Percentiles rank a stretch among this genome's conserved stretches.
phyloP scores from a whole-genome alignment of 768 basidiomycete genomes.

The Plicaturopsis crispa region DNA sequence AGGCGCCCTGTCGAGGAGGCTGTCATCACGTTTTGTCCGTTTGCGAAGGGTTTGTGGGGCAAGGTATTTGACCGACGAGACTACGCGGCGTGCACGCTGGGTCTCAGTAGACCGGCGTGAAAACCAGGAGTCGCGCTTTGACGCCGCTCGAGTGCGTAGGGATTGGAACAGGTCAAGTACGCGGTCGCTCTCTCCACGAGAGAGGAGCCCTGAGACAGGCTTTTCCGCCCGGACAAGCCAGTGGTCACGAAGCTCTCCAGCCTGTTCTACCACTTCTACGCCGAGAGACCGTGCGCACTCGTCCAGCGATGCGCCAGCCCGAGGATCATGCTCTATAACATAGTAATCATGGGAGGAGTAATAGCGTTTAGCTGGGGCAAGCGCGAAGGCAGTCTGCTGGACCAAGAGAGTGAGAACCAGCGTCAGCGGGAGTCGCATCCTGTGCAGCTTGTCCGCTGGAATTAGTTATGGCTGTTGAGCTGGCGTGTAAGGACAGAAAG shows the following conservation, averaged over 20 bases:
- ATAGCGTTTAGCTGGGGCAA: slow-evolving; percentile 38
- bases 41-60: slow-evolving; percentile 58
- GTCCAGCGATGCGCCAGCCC: slow-evolving; percentile 41
- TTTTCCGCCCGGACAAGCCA: slow-evolving; percentile 74
- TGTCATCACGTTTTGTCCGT: slow-evolving; percentile 48
- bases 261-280: slow-evolving; percentile 82
- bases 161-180: slow-evolving; percentile 43
- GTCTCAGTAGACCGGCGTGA: slow-evolving; percentile 34
- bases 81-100: slow-evolving; percentile 32
- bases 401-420: slow-evolving; percentile 21
- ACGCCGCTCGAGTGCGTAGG: slow-evolving; percentile 26
- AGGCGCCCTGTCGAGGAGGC: slow-evolving; percentile 36
- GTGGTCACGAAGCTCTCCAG: slow-evolving; percentile 72
- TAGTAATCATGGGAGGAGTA: slow-evolving; percentile 79
- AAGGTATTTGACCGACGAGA: slow-evolving; percentile 52
- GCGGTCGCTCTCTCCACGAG: slow-evolving; percentile 30
- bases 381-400: slow-evolving; percentile 20
- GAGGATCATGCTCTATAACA: slow-evolving; percentile 59
- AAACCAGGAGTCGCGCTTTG: slow-evolving; percentile 18
- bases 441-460: background rate
- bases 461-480: background rate
- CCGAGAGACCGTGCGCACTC: slow-evolving; percentile 56
- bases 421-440: slow-evolving; percentile 12
- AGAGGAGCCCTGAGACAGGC: slow-evolving; percentile 12
- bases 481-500: background rate